phyloP scores from a whole-genome alignment of 805 yeast genomes.

The Candida ficus region DNA sequence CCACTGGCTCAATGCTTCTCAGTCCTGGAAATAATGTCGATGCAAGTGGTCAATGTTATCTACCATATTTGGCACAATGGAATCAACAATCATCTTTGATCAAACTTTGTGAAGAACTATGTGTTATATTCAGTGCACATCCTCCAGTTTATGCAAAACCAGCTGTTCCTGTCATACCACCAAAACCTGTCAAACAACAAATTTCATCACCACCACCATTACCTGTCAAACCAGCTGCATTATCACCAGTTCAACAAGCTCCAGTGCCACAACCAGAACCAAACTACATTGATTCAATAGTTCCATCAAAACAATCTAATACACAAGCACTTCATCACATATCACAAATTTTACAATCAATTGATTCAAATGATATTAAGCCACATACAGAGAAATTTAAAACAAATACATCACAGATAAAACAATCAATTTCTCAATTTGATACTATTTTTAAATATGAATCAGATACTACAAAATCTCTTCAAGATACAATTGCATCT shows the following conservation, averaged over 20 bases:
- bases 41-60: slow-evolving; percentile 63
- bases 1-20: slow-evolving; percentile 42
- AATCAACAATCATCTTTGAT: slow-evolving; percentile 27
- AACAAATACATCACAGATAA: slow-evolving; percentile 19
- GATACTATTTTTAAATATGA: slow-evolving; percentile 33
- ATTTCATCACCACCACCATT: slow-evolving; percentile 11
- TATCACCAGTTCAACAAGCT: slow-evolving; percentile 39
- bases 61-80: slow-evolving; percentile 68
- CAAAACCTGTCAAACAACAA: too few species aligned
- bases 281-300: background rate
- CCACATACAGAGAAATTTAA: slow-evolving; percentile 7
- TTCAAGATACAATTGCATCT: slow-evolving; percentile 22
- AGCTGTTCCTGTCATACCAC: too few species aligned
- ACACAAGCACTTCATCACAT: slow-evolving; percentile 1
- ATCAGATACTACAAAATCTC: slow-evolving; percentile 21
- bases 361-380: background rate
- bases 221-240: too few species aligned
- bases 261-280: slow-evolving; percentile 32
- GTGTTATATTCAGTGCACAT: slow-evolving; percentile 33
- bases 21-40: slow-evolving; percentile 65
- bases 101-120: slow-evolving; percentile 27
- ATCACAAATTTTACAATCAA: slow-evolving; percentile 4
- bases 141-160: slow-evolving; percentile 41
- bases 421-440: slow-evolving; percentile 32
- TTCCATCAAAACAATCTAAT: background rate